phyloP scores from a whole-genome alignment of 164 flowering plant genomes.

The Vitis rotundifolia region DNA sequence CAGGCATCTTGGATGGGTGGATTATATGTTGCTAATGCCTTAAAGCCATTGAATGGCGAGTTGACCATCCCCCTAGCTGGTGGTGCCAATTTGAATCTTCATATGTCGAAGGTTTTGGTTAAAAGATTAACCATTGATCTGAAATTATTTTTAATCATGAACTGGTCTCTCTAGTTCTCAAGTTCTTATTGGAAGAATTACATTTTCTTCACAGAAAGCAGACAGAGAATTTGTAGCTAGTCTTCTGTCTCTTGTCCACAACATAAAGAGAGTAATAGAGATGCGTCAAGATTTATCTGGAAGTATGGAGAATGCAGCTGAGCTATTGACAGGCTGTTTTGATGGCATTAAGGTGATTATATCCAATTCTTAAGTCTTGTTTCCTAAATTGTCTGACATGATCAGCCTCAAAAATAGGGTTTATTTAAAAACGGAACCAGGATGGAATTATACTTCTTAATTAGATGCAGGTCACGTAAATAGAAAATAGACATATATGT shows the following conservation, averaged over 20 bases:
- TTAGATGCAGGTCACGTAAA: neutral
- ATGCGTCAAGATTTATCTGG: slow-evolving; percentile 47
- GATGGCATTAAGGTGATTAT: slow-evolving; percentile 71
- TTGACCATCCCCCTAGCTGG: slow-evolving; percentile 49
- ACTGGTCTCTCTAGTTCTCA: too few relatives aligned
- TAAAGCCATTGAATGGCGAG: slow-evolving; percentile 50
- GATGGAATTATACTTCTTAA: too few relatives aligned
- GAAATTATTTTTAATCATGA: neutral
- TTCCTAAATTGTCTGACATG: neutral
- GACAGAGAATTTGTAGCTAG: slow-evolving; percentile 51
- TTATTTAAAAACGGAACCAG: too few relatives aligned
- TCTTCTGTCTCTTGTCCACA: slow-evolving; percentile 49
- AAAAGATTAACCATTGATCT: too few relatives aligned
- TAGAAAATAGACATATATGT: neutral
- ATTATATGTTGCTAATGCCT: slow-evolving; percentile 53
- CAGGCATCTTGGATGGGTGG: slow-evolving; percentile 91
- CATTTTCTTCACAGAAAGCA: slow-evolving; percentile 54
- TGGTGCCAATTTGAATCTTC: slow-evolving; percentile 56
- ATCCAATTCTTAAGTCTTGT: neutral
- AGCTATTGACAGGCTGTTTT: slow-evolving; percentile 65
- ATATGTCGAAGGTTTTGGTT: slow-evolving; percentile 66
- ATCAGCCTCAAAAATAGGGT: neutral
- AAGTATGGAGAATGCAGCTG: slow-evolving; percentile 41
- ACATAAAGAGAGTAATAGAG: slow-evolving; percentile 49
- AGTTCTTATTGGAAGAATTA: slow-evolving; percentile 1